Conservation (phyloP, 306 rosid genomes). For the Acacia melanoxylon region DNA sequence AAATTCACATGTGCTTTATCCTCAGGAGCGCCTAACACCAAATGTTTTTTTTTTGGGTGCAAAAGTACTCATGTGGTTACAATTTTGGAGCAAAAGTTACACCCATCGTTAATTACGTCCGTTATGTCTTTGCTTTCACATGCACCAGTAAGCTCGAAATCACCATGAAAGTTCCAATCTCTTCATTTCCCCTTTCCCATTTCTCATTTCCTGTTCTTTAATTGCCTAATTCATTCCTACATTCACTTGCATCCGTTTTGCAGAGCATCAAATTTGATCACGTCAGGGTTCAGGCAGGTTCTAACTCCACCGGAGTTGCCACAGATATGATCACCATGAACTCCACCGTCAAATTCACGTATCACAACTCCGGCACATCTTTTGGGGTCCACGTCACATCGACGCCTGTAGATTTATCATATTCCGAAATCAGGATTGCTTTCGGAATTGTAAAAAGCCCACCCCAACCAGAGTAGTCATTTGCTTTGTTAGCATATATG, state of each 20-base stretch:
- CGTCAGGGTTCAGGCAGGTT: slow-evolving; percentile 87
- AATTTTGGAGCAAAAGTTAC: too few relatives aligned
- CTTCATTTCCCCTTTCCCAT: not conserved
- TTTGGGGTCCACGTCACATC: slow-evolving; percentile 88
- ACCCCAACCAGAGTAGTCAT: not conserved
- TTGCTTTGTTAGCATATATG: not conserved
- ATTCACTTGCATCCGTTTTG: not conserved
- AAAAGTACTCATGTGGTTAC: too few relatives aligned
- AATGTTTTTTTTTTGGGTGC: too few relatives aligned
- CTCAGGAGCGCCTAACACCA: rapidly evolving
- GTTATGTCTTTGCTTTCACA: too few relatives aligned
- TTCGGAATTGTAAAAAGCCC: slow-evolving; percentile 68
- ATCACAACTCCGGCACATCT: slow-evolving; percentile 82
- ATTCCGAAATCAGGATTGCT: slow-evolving; percentile 64
- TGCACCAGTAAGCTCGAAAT: slow-evolving; percentile 78
- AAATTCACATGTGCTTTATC: too few relatives aligned
- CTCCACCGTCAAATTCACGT: slow-evolving; percentile 71
- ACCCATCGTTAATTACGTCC: too few relatives aligned
- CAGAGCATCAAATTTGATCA: slow-evolving; percentile 78
- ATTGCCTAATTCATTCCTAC: not conserved
- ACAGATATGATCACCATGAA: slow-evolving; percentile 90
- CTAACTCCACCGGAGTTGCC: slow-evolving; percentile 84
- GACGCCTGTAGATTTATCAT: slow-evolving; percentile 71
- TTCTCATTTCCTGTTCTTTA: not conserved
- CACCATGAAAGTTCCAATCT: slow-evolving; percentile 54